These are phyloP conservation scores for Trichomonas vaginalis DNA, from an alignment of 208 protist genomes.

Conservation along the genomic window DNA sequence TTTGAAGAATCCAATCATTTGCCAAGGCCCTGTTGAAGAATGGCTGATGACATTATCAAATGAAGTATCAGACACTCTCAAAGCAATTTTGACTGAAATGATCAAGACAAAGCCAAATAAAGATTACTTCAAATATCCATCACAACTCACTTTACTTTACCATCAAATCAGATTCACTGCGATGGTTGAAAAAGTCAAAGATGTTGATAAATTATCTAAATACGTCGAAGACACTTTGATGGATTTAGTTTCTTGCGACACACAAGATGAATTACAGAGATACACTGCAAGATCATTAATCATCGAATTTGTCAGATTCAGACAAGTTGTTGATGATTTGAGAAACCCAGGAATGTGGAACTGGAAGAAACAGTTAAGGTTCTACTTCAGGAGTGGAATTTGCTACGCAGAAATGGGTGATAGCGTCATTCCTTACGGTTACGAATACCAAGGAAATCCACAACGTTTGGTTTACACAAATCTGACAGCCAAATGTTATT, in stretches of 20 bases:
- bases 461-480: constrained; percentile 88
- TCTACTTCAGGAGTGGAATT: constrained; percentile 55
- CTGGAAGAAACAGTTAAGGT: constrained; percentile 87
- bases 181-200: neutral
- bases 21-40: constrained; percentile 72
- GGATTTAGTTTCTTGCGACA: neutral
- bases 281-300: neutral
- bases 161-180: constrained; percentile 26
- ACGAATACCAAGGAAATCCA: constrained; percentile 93
- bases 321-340: neutral
- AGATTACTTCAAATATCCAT: constrained; percentile 1
- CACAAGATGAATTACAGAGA: neutral
- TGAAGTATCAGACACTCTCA: constrained; percentile 21
- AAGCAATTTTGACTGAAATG: constrained; percentile 71
- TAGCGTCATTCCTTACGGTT: constrained; percentile 80
- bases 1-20: constrained; percentile 60
- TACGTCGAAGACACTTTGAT: neutral
- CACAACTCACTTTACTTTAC: constrained; percentile 15
- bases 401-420: constrained; percentile 73
- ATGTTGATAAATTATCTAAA: neutral
- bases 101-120: constrained; percentile 51
- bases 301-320: constrained; percentile 7
- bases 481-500: constrained; percentile 87
- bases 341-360: constrained; percentile 49
- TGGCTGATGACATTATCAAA: constrained; percentile 71